Percentiles rank a stretch among this genome's conserved stretches.
phyloP scores from a whole-genome alignment of 1,284 basidiomycete genomes.

The Ganoderma resinaceum region DNA sequence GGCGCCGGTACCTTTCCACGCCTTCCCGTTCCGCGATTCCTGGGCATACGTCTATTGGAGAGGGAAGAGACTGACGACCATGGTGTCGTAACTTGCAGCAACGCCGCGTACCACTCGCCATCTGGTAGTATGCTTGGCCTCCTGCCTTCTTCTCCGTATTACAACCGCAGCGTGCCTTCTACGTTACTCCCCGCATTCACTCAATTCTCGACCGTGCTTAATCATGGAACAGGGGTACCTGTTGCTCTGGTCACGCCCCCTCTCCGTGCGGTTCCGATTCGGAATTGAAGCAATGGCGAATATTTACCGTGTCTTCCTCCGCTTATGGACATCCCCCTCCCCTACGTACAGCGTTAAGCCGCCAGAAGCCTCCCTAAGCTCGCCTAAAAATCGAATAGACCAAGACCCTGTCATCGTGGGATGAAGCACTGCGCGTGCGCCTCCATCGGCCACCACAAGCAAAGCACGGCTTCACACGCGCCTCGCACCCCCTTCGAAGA shows the following conservation, averaged over 20 bases:
- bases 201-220: neutral
- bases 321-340: neutral
- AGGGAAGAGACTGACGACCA: neutral
- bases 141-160: neutral
- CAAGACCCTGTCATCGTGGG: constrained; percentile 3
- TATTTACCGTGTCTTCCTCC: neutral
- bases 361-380: neutral
- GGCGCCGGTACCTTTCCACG: neutral
- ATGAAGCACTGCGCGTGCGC: neutral
- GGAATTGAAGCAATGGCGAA: neutral
- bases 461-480: neutral
- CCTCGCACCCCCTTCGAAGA: neutral
- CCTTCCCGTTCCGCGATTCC: neutral
- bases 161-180: neutral
- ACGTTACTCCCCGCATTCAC: neutral
- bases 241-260: neutral
- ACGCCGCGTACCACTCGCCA: neutral
- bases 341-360: neutral
- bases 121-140: neutral
- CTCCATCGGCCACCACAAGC: constrained; percentile 3
- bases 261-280: neutral
- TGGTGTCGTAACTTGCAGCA: neutral
- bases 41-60: neutral
- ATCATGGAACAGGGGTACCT: neutral
- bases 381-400: neutral